Base-by-base conservation (phyloP, 176 grass and related monocot species). In the Hsuehochloa calcarea region DNA sequence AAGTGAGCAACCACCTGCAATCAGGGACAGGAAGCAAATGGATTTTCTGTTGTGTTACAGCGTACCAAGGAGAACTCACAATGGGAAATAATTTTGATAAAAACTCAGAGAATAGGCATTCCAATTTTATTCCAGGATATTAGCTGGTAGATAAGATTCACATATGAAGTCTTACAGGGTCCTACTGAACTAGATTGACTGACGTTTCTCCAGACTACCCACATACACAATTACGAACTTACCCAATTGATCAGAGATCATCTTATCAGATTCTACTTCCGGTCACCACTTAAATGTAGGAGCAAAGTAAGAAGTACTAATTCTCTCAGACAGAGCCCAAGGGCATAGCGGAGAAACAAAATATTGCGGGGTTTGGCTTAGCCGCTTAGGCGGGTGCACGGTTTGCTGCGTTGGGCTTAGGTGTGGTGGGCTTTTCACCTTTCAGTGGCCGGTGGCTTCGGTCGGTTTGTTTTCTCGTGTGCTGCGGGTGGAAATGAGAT, bases 1-100 rank as follows among this genome's bases (percentile, higher is more conserved):
- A 3, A n/a, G n/a, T 73, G n/a, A 16, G 61, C 79, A 85, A 43
- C 55, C 5, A 65, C 40, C 93, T 95, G 75, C 26, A 45, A 46
- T 25, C 52, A 68, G 16, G 65, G 47, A 45, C 71, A 79, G 20
- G 15, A 59, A 44, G 0, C 67, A 73, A 77, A 3, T 56, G 67
- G 80, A 50, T 58, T 45, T 26, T 70, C 68, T 78, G 61, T 3
- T 4, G 67, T 16, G 68, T 0, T 23, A 5, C 5, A 59, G 15
- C 10, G 14, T 6, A 19, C 19, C 29, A 61, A 12, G 12, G 62
- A 78, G 47, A 12, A 61, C 19, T 38, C 39, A 3, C 39, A 35
- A 3, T 41, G 5, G 13, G 5, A 64, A 19, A 55, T 47, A 20
- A 0, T 39, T 74, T 63, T 5, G 22, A 9, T 26, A 10, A 66